phyloP scores from a whole-genome alignment of 768 basidiomycete species.

The Mycena indigotica region DNA sequence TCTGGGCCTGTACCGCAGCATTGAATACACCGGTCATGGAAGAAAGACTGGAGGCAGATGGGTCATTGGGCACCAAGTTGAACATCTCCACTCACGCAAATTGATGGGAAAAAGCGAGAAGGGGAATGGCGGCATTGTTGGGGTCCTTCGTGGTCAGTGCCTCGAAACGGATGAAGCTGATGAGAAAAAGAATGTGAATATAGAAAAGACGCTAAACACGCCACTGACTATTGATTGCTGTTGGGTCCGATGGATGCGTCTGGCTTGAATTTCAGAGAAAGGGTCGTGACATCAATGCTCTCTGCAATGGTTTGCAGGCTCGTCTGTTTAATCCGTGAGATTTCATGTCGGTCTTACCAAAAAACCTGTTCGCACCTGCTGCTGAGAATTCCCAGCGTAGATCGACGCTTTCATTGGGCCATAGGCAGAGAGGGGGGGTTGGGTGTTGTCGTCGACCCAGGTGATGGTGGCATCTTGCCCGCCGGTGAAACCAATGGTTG shows the following conservation, averaged over 20 bases:
- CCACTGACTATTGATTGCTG: conserved; percentile 54
- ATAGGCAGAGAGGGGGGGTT: conserved; percentile 53
- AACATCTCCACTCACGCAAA: conserved; percentile 57
- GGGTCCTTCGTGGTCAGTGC: conserved; percentile 59
- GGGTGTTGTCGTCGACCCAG: conserved; percentile 59
- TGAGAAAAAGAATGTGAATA: background rate
- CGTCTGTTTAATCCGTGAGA: conserved; percentile 42
- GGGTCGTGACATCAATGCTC: conserved; percentile 54
- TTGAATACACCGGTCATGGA: conserved; percentile 76
- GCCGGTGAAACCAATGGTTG: conserved; percentile 46
- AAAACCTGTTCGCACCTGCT: background rate
- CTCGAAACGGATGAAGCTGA: conserved; percentile 78
- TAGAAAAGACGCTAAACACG: too few relatives aligned
- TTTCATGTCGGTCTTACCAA: background rate
- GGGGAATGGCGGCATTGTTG: conserved; percentile 52
- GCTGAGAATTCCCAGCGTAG: conserved; percentile 43
- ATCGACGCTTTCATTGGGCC: conserved; percentile 57
- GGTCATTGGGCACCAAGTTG: background rate
- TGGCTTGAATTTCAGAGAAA: conserved; percentile 54
- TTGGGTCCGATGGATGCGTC: conserved; percentile 56
- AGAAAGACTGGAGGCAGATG: conserved; percentile 46
- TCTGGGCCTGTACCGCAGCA: conserved; percentile 52
- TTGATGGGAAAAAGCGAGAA: conserved; percentile 75
- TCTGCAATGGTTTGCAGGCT: conserved; percentile 52
- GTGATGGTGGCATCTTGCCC: conserved; percentile 51